Conservation (phyloP, 805 yeast genomes). For the Barnettozyma populi region DNA sequence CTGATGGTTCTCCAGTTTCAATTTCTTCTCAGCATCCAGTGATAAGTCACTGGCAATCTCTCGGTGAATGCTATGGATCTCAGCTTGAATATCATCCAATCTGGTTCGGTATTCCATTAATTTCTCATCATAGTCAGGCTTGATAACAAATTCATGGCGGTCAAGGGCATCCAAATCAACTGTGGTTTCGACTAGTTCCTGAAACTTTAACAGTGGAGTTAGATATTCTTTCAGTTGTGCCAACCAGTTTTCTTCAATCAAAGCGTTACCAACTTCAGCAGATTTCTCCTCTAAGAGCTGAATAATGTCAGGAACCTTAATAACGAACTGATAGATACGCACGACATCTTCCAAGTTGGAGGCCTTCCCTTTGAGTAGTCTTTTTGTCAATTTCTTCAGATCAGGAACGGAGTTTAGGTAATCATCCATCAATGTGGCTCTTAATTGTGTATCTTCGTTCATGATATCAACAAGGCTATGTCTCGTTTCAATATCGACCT, state of each 20-base stretch:
- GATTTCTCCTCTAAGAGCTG: constrained; percentile 43
- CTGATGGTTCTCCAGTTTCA: constrained; percentile 83
- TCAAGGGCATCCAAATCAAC: constrained; percentile 82
- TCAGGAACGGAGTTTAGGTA: constrained; percentile 77
- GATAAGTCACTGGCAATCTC: constrained; percentile 68
- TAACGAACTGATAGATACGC: constrained; percentile 74
- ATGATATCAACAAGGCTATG: constrained; percentile 72
- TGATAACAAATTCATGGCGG: constrained; percentile 76
- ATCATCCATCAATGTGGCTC: constrained; percentile 62
- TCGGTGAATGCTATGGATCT: constrained; percentile 56
- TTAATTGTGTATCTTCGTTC: constrained; percentile 60
- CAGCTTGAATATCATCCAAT: constrained; percentile 47
- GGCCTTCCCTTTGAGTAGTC: constrained; percentile 40
- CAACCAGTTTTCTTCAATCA: constrained; percentile 51
- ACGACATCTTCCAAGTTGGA: constrained; percentile 86
- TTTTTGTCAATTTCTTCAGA: constrained; percentile 66
- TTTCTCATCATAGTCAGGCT: constrained; percentile 84
- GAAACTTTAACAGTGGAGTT: constrained; percentile 55
- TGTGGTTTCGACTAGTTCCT: constrained; percentile 88
- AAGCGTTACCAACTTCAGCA: constrained; percentile 24
- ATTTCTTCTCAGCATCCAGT: constrained; percentile 80
- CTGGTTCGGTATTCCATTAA: constrained; percentile 54
- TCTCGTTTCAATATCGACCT: constrained; percentile 54
- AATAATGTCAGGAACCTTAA: constrained; percentile 63
- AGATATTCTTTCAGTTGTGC: constrained; percentile 46